phyloP scores from a whole-genome alignment of 495 filamentous ascomycete species.

The Letharia columbiana region DNA sequence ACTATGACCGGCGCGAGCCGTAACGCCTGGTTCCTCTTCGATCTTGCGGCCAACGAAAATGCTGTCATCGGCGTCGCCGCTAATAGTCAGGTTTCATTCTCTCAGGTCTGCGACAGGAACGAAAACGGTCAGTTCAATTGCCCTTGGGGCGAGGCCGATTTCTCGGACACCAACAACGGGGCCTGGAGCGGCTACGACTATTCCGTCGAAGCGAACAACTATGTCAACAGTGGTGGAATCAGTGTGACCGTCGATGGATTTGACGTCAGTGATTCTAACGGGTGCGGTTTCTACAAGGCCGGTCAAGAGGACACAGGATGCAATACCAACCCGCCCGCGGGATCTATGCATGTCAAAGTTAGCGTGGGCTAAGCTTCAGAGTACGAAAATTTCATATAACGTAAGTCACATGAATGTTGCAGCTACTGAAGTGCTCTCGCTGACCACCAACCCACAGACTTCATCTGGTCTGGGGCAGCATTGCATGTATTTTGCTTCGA shows the following conservation, averaged over 20 bases:
- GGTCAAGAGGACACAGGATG: slow-evolving; percentile 12
- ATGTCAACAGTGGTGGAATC: slow-evolving; percentile 18
- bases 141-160: slow-evolving; percentile 50
- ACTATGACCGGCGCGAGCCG: slow-evolving; percentile 37
- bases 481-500: slow-evolving; percentile 3
- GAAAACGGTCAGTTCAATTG: slow-evolving; percentile 31
- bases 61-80: slow-evolving; percentile 42
- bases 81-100: slow-evolving; percentile 33
- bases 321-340: slow-evolving; percentile 10
- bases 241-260: slow-evolving; percentile 13
- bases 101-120: slow-evolving; percentile 21
- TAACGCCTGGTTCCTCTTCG: slow-evolving; percentile 37
- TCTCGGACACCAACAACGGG: slow-evolving; percentile 30
- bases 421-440: not conserved
- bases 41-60: slow-evolving; percentile 30
- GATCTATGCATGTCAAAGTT: slow-evolving; percentile 14
- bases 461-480: slow-evolving; percentile 8
- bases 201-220: slow-evolving; percentile 19
- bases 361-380: slow-evolving; percentile 9
- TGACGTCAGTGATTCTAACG: slow-evolving; percentile 12
- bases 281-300: slow-evolving; percentile 13
- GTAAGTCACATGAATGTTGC: not conserved
- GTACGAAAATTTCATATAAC: not conserved
- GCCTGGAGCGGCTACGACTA: slow-evolving; percentile 24
- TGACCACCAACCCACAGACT: not conserved